A percentile compares a stretch with the other conserved stretches of the same genome.
Evolutionary conservation across 805 yeast species (phyloP).

Genomic region (Lipomyces sp.): DNA sequence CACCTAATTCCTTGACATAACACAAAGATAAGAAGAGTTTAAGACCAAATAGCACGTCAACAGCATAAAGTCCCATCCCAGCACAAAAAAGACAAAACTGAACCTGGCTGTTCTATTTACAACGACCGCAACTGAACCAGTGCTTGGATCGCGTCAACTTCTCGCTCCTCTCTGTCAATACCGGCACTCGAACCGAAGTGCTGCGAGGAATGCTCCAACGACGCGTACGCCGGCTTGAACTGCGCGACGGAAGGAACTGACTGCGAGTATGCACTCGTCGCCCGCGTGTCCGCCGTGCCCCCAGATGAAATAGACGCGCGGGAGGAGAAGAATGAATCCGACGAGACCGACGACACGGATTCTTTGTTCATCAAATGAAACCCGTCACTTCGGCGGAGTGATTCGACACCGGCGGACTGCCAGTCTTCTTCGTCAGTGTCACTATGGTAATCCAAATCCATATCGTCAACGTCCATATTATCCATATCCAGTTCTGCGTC

Average conservation of each 20-base stretch:
- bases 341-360: slow-evolving; percentile 15
- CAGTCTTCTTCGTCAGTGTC: slow-evolving; percentile 98
- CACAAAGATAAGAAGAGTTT: neutral
- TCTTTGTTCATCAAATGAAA: slow-evolving; percentile 11
- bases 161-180: slow-evolving; percentile 13
- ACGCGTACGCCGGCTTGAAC: slow-evolving; percentile 2
- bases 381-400: slow-evolving; percentile 43
- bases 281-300: slow-evolving; percentile 5
- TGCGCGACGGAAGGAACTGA: slow-evolving; percentile 10
- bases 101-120: slow-evolving; percentile 20
- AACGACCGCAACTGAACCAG: slow-evolving; percentile 30
- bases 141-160: slow-evolving; percentile 30
- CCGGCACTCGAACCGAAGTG: neutral
- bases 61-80: no score
- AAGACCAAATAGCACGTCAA: no score
- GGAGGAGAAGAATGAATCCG: slow-evolving; percentile 13
- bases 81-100: neutral
- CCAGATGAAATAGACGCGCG: slow-evolving; percentile 17
- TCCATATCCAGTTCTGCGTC: slow-evolving; percentile 16
- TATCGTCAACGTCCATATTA: slow-evolving; percentile 17
- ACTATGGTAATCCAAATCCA: slow-evolving; percentile 31
- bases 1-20: no score
- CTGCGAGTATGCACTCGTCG: slow-evolving; percentile 9
- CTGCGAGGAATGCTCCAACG: neutral
- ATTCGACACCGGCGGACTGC: slow-evolving; percentile 82